phyloP scores from a whole-genome alignment of 768 basidiomycete genomes.

The Boletus rubropictus region DNA sequence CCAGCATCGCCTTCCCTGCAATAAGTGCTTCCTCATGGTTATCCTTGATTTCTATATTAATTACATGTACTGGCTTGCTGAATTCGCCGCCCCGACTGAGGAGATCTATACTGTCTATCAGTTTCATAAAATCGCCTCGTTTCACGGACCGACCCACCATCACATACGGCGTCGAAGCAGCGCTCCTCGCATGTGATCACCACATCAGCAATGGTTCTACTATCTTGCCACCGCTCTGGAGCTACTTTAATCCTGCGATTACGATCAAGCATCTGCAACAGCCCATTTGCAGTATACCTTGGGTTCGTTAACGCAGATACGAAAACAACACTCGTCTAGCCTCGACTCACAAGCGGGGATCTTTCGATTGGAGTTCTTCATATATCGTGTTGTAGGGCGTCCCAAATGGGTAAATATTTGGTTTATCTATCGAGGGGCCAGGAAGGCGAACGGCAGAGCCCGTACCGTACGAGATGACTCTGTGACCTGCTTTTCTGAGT shows the following conservation, averaged over 20 bases:
- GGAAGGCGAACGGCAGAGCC: conserved; percentile 96
- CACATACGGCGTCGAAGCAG: conserved; percentile 97
- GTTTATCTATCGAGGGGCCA: conserved; percentile 93
- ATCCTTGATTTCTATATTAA: conserved; percentile 98
- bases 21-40: conserved; percentile 98
- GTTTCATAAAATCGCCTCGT: conserved; percentile 8
- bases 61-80: conserved; percentile 90
- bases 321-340: background rate
- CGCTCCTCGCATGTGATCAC: conserved; percentile 99
- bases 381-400: conserved; percentile 96
- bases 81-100: conserved; percentile 83
- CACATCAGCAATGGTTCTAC: conserved; percentile 80
- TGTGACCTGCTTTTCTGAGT: conserved; percentile 79
- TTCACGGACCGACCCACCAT: conserved; percentile 54
- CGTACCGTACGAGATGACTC: conserved; percentile 91
- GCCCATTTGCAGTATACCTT: conserved; percentile 90
- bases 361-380: conserved; percentile 80
- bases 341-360: conserved; percentile 67
- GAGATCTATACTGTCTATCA: conserved; percentile 52
- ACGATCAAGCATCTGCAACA: conserved; percentile 93
- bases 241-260: conserved; percentile 88
- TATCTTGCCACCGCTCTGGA: conserved; percentile 97
- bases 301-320: conserved; percentile 10
- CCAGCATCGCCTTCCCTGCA: conserved; percentile 92
- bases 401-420: conserved; percentile 94